Evolutionary conservation across 1,139 yeast genomes (phyloP), one percentile per base, ranked within the genome.

Genomic region (Hemisphaericaspora xylofermentans): DNA sequence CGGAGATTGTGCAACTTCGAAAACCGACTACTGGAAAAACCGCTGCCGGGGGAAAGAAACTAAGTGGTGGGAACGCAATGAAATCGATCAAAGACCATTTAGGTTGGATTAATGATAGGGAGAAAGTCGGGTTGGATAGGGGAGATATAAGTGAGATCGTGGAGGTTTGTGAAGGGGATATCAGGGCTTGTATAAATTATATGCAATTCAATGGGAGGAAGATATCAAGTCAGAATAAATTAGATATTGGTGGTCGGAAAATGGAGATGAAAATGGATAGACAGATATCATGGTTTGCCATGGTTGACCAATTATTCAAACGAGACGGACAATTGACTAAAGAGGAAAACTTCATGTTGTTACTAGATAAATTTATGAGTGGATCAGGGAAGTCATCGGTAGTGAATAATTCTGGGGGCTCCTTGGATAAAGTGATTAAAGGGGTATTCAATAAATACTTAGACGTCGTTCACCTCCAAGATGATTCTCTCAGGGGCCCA

Each of bases 181-280:
- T 93, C 25, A 69, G 98, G 51, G 88, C 91, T 28, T 85, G 96
- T 57, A 70, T 93, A 37, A 93, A 93, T 56, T 78, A 84, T 52
- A 62, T 93, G 32, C 98, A 93, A 53, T 89, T 91, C 54, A 76
- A 74, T 41, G 67, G 75, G 13, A 48, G 60, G 28, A 44, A 46
- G 39, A 44, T 45, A n/a, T n/a, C n/a, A n/a, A n/a, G n/a, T n/a
- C n/a, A n/a, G n/a, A n/a, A n/a, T 49, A 43, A 9, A 45, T 44
- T 19, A 44, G 21, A 46, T 4, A 24, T 47, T 16, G 38, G 29
- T 6, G 39, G 41, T 9, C 33, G 14, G 18, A 14, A 25, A 21
- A 30, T 17, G 15, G 16, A 26, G 13, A 30, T 25, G 13, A 45
- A 61, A 27, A 82, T 81, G 56, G 91, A 84, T 57, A 50, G 68